phyloP scores from a whole-genome alignment of 495 filamentous ascomycete species.

The Hypoxylon fragiforme region DNA sequence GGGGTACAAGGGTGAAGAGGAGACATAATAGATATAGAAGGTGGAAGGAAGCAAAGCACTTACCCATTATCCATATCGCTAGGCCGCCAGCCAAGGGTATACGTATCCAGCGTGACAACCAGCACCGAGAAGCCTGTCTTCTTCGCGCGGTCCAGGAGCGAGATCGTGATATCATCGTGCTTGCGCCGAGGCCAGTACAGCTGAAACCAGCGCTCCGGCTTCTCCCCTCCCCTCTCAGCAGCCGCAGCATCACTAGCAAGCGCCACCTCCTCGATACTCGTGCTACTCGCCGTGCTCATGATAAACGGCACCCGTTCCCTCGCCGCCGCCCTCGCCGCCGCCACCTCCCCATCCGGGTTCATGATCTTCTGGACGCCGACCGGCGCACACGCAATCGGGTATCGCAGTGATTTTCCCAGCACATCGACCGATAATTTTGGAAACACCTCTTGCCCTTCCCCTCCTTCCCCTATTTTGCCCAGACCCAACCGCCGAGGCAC shows the following conservation, averaged over 20 bases:
- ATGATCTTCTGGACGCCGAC: conserved; percentile 55
- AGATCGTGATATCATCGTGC: conserved; percentile 59
- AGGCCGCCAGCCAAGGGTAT: conserved; percentile 59
- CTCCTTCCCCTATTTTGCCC: neutral
- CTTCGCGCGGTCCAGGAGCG: conserved; percentile 60
- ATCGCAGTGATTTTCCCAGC: conserved; percentile 17
- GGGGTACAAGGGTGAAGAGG: no score
- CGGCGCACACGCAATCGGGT: conserved; percentile 34
- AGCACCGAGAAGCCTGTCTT: conserved; percentile 54
- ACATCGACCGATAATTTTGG: conserved; percentile 10
- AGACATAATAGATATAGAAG: neutral
- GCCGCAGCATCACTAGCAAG: conserved; percentile 20
- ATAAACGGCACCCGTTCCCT: conserved; percentile 50
- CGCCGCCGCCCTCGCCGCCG: conserved; percentile 23
- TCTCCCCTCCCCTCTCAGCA: conserved; percentile 9
- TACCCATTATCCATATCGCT: conserved; percentile 65
- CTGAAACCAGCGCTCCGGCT: conserved; percentile 58
- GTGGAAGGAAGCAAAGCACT: conserved; percentile 7
- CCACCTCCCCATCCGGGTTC: conserved; percentile 51
- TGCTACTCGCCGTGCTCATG: conserved; percentile 47
- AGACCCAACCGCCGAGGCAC: conserved; percentile 38
- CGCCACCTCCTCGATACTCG: conserved; percentile 48
- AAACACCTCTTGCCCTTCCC: conserved; percentile 14
- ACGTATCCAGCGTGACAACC: conserved; percentile 62
- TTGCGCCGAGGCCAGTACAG: conserved; percentile 60